Evolutionary conservation across 2,329 filamentous ascomycete genomes (phyloP).

Genomic region (Exophiala sideris): DNA sequence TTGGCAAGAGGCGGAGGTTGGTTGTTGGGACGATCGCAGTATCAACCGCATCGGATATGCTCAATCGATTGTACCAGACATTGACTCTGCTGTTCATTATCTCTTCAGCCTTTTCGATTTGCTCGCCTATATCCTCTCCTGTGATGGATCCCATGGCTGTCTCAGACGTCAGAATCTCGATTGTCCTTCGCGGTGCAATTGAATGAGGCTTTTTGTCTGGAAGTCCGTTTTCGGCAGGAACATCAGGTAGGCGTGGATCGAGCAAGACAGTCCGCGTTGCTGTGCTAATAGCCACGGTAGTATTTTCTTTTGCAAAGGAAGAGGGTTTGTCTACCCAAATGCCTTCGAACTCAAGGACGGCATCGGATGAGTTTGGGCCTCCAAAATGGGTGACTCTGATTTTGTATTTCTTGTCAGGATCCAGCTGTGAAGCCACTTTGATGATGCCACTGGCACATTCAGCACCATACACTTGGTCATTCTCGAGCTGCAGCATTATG

Average conservation of each 20-base stretch:
- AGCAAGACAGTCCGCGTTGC: not conserved
- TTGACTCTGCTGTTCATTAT: not conserved
- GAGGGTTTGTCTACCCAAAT: slow-evolving; percentile 29
- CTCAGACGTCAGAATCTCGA: slow-evolving; percentile 26
- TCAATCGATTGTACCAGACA: slow-evolving; percentile 6
- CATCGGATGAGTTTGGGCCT: slow-evolving; percentile 17
- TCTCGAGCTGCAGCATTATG: slow-evolving; percentile 12
- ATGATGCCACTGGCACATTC: slow-evolving; percentile 16
- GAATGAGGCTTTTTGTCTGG: slow-evolving; percentile 11
- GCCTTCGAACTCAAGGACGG: slow-evolving; percentile 30
- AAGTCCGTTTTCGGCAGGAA: not conserved
- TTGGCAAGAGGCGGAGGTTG: slow-evolving; percentile 4
- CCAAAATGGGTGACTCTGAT: slow-evolving; percentile 25
- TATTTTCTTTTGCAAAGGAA: not conserved
- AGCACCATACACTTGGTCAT: not conserved
- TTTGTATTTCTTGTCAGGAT: slow-evolving; percentile 23
- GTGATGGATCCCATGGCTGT: not conserved
- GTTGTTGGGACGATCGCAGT: slow-evolving; percentile 2
- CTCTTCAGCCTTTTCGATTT: not conserved
- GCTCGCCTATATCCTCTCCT: not conserved
- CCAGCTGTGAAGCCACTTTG: slow-evolving; percentile 24
- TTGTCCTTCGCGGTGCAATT: not conserved
- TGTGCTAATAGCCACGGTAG: not conserved
- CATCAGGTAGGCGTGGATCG: not conserved
- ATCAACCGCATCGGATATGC: slow-evolving; percentile 2